A percentile compares a stretch with the other conserved stretches of the same genome.
Conservation (phyloP, 208 protist genomes). For the Acanthamoeba divionensis region DNA sequence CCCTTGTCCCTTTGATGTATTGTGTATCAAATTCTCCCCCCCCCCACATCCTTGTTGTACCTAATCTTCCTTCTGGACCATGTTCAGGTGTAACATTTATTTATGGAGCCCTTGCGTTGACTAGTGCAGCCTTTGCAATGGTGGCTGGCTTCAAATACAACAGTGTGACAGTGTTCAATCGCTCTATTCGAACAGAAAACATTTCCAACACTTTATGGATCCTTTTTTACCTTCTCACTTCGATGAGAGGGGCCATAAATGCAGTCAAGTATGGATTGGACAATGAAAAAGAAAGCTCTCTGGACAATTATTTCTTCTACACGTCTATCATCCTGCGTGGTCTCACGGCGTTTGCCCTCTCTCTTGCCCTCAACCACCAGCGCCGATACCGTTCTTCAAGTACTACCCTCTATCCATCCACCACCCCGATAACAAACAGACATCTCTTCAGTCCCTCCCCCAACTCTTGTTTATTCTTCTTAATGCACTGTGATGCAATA, state of each 20-base stretch:
- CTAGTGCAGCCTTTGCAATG: constrained; percentile 50
- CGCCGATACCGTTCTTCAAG: constrained; percentile 58
- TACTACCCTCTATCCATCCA: not conserved
- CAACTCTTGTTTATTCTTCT: not conserved
- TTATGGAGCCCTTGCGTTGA: constrained; percentile 50
- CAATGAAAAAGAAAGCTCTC: not conserved
- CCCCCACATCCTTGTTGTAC: not conserved
- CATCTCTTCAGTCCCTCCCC: not conserved
- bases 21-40: not conserved
- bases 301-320: constrained; percentile 24
- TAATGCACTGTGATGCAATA: too few species aligned
- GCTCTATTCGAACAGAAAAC: constrained; percentile 60
- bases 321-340: constrained; percentile 51
- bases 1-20: not conserved
- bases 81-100: constrained; percentile 58
- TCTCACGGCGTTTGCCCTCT: constrained; percentile 54
- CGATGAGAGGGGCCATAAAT: constrained; percentile 55
- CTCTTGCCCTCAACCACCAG: constrained; percentile 67
- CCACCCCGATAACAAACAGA: not conserved
- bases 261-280: constrained; percentile 60
- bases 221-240: constrained; percentile 61
- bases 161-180: constrained; percentile 60
- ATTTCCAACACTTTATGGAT: constrained; percentile 71
- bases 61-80: not conserved
- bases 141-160: constrained; percentile 68